Evolutionary conservation across 1,139 yeast species (phyloP).

Genomic region (Blastobotrys capitulatus): DNA sequence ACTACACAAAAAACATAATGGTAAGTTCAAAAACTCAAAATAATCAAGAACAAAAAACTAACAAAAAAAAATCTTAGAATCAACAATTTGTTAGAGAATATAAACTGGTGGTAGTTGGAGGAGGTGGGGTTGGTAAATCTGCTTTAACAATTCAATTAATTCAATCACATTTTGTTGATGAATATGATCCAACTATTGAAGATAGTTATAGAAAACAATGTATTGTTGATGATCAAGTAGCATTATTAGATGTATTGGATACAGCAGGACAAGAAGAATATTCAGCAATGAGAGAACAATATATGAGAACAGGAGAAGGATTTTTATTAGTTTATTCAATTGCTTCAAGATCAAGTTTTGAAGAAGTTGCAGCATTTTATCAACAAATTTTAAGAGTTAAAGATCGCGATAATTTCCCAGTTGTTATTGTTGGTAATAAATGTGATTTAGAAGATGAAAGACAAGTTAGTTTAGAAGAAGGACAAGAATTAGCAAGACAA

Average conservation of each 20-base stretch:
- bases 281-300: conserved; percentile 88
- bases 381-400: conserved; percentile 89
- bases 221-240: conserved; percentile 86
- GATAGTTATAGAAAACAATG: conserved; percentile 92
- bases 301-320: conserved; percentile 94
- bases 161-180: conserved; percentile 77
- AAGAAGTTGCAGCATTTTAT: conserved; percentile 73
- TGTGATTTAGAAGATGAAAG: conserved; percentile 27
- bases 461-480: conserved; percentile 73
- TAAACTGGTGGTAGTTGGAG: conserved; percentile 92
- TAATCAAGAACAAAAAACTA: background rate
- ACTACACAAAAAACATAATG: background rate
- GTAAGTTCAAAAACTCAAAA: background rate
- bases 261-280: conserved; percentile 99
- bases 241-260: conserved; percentile 88
- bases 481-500: conserved; percentile 63
- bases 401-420: conserved; percentile 41
- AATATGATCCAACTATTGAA: conserved; percentile 96
- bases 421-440: conserved; percentile 38
- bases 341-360: conserved; percentile 78
- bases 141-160: conserved; percentile 76
- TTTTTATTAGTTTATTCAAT: conserved; percentile 84
- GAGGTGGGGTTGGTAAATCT: conserved; percentile 98
- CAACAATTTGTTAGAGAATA: conserved; percentile 39
- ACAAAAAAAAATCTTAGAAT: conserved; percentile 2